Evolutionary conservation across 1,284 basidiomycete genomes (phyloP).

Genomic region (Ustilago trichophora): DNA sequence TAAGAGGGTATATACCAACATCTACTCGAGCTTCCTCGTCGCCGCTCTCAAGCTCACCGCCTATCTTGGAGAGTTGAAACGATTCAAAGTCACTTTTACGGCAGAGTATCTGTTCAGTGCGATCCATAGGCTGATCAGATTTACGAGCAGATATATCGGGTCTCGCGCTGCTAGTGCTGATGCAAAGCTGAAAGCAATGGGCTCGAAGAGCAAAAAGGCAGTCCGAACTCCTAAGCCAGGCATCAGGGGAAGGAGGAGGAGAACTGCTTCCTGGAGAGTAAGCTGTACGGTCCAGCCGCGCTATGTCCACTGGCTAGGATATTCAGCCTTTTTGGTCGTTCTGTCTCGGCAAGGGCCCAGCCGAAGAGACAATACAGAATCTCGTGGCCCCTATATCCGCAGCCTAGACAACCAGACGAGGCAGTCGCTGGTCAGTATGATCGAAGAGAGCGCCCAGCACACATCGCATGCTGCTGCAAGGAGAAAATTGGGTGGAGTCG

Average conservation of each 20-base stretch:
- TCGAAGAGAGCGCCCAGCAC: conserved; percentile 1
- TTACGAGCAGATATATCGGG: conserved; percentile 30
- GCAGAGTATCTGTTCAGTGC: conserved; percentile 19
- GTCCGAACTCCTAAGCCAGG: background rate
- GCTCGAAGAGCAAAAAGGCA: no score
- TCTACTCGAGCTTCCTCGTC: conserved; percentile 86
- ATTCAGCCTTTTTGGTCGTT: conserved; percentile 30
- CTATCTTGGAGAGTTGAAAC: conserved; percentile 75
- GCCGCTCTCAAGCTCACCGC: conserved; percentile 87
- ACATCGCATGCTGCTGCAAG: background rate
- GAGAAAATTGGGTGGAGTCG: conserved; percentile 3
- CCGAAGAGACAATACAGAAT: background rate
- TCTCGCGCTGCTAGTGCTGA: conserved; percentile 16
- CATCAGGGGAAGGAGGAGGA: background rate
- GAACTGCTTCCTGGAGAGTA: conserved; percentile 17
- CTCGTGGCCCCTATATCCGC: background rate
- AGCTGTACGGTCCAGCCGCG: conserved; percentile 22
- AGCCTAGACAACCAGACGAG: conserved; percentile 8
- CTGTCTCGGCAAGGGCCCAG: background rate
- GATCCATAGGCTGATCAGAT: conserved; percentile 26
- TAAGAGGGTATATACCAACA: conserved; percentile 77
- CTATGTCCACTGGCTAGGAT: conserved; percentile 49
- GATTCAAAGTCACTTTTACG: conserved; percentile 52
- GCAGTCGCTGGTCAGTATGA: conserved; percentile 7
- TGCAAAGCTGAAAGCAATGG: conserved; percentile 1